Evolutionary conservation across 1,139 yeast genomes (phyloP).

Genomic region (Magnusiomyces fungicola): DNA sequence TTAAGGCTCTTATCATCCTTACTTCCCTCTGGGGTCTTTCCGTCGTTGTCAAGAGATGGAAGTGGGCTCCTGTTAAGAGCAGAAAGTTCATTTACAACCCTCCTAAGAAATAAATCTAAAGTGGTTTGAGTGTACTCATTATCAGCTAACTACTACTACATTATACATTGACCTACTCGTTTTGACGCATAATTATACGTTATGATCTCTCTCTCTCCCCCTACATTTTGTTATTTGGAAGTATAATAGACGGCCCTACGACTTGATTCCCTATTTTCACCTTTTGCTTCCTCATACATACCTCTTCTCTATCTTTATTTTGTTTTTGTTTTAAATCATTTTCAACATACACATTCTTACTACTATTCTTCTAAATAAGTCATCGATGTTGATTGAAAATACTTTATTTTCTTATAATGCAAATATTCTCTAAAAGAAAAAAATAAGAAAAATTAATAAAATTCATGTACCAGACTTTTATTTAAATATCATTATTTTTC

Average conservation of each 20-base stretch:
- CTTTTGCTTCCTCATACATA: background rate
- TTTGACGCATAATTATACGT: background rate
- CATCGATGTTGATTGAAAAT: background rate
- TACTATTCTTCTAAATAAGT: background rate
- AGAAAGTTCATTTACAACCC: constrained; percentile 93
- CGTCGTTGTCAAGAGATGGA: constrained; percentile 94
- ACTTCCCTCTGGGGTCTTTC: constrained; percentile 76
- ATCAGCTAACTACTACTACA: too few relatives aligned
- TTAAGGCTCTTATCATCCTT: constrained; percentile 78
- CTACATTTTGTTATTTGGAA: too few relatives aligned
- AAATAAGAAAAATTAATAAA: too few relatives aligned
- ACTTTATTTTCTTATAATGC: too few relatives aligned
- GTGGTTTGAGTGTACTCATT: too few relatives aligned
- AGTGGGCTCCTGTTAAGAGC: constrained; percentile 94
- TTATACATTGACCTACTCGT: too few relatives aligned
- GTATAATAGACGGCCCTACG: too few relatives aligned
- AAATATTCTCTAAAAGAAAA: too few relatives aligned
- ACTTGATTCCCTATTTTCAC: background rate
- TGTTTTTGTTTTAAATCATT: background rate
- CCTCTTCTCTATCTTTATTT: background rate
- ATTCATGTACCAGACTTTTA: too few relatives aligned
- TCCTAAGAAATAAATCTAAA: constrained; percentile 53
- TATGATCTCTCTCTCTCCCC: background rate
- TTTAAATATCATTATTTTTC: too few relatives aligned
- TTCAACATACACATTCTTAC: background rate